phyloP scores from a whole-genome alignment of 768 basidiomycete genomes.

The Gymnopilus junonius region DNA sequence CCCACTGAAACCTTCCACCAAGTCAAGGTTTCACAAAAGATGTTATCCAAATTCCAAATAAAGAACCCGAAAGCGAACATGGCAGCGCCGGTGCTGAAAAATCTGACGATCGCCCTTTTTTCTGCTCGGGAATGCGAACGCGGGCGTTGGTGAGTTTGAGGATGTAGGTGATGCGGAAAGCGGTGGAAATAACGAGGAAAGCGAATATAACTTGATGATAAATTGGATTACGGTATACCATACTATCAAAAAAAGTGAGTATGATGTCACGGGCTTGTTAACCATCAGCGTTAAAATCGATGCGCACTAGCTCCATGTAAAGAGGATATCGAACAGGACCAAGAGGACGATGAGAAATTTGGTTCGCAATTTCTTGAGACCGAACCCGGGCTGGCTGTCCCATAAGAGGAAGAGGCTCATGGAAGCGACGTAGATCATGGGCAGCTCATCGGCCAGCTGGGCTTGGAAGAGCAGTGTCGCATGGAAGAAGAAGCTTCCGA shows the following conservation, averaged over 20 bases:
- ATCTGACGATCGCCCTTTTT: slow-evolving; percentile 42
- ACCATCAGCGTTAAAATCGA: neutral
- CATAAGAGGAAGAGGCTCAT: slow-evolving; percentile 65
- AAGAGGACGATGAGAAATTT: slow-evolving; percentile 42
- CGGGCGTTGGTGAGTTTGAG: slow-evolving; percentile 47
- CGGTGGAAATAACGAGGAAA: slow-evolving; percentile 50
- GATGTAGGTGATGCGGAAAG: slow-evolving; percentile 56
- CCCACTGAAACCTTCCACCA: slow-evolving; percentile 58
- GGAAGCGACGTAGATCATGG: slow-evolving; percentile 77
- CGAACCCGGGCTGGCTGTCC: slow-evolving; percentile 59
- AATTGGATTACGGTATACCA: slow-evolving; percentile 71
- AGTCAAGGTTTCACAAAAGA: slow-evolving; percentile 67
- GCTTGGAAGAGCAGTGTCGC: slow-evolving; percentile 76
- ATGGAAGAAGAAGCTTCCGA: slow-evolving; percentile 82
- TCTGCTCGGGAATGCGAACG: slow-evolving; percentile 44
- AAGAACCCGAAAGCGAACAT: slow-evolving; percentile 69
- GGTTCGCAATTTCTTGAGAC: slow-evolving; percentile 38
- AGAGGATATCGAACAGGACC: slow-evolving; percentile 57
- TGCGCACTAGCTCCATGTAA: slow-evolving; percentile 78
- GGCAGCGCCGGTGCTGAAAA: slow-evolving; percentile 57
- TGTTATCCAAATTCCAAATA: slow-evolving; percentile 83
- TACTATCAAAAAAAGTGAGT: slow-evolving; percentile 38
- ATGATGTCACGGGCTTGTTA: slow-evolving; percentile 6
- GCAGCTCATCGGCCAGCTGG: slow-evolving; percentile 82
- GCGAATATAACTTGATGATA: slow-evolving; percentile 84